Evolutionary conservation across 495 filamentous ascomycete species (phyloP), one percentile per base, ranked within the genome.

Genomic region (Talaromyces wortmannii): DNA sequence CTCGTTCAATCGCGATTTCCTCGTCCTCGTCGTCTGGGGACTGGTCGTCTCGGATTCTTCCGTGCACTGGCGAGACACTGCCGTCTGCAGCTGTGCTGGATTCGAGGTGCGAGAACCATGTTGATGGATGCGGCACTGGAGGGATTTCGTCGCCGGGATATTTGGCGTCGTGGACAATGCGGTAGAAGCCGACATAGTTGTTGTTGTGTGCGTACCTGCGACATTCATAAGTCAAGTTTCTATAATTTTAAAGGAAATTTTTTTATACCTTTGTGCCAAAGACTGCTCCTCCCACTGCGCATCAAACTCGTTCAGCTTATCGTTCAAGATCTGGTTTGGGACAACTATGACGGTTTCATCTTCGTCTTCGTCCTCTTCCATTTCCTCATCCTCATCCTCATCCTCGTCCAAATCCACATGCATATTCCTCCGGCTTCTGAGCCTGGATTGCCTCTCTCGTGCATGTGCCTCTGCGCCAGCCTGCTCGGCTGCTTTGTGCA

Each of bases 111-210:
- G 75, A 63, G 64, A 94, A 94, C 89, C 89, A 94, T 12, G 81
- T 85, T 17, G 82, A 82, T 0, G 85, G 69, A 57, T 88, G 80
- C 0, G 89, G 85, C 15, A 91, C 60, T 0, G 84, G 83, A 0
- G 76, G 77, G 12, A 79, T 78, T 33, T 84, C 78, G 46, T 88
- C 81, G 31, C 77, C 79, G 3, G 77, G 81, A 63, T 91, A 77
- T 54, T 82, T 77, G 15, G 89, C 82, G 58, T 94, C 88, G 68
- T 95, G 88, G 57, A 92, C 83, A 16, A 83, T 74, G 46, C 80
- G 78, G 64, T 88, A 87, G 79, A 95, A 95, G 30, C 78, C 75
- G 53, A 85, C 75, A 74, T 96, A 96, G 56, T 83, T 75, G 68
- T 92, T 91, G 68, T 94, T 78, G 7, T 76, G 60, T n/a, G 82